A percentile compares a stretch with the other conserved stretches of the same genome.
Conservation (phyloP, 1,284 basidiomycete genomes). For the Quambalaria eucalypti region DNA sequence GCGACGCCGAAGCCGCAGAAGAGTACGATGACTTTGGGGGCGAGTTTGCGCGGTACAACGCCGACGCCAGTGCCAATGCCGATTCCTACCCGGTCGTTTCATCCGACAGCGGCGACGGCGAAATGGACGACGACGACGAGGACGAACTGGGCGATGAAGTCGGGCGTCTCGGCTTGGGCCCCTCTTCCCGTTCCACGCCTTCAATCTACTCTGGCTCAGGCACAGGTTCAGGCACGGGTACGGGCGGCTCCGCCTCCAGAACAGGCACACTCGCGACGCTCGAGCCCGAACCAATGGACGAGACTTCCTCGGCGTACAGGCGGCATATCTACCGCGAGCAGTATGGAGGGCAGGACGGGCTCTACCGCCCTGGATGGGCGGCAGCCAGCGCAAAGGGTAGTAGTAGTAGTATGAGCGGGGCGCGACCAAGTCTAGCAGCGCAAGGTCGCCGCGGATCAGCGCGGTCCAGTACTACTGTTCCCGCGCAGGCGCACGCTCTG, state of each 20-base stretch:
- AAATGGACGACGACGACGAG: not conserved
- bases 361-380: slow-evolving; percentile 8
- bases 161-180: no score
- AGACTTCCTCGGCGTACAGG: not conserved
- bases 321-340: slow-evolving; percentile 10
- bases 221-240: not conserved
- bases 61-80: no score
- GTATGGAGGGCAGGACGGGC: not conserved
- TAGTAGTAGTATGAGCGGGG: not conserved
- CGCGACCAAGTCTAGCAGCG: no score
- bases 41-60: no score
- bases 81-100: not conserved
- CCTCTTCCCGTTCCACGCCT: no score
- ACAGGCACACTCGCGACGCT: slow-evolving; percentile 8
- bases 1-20: not conserved
- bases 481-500: not conserved
- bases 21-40: no score
- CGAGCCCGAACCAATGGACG: slow-evolving; percentile 13
- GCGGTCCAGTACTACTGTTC: not conserved
- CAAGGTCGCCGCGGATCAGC: not conserved
- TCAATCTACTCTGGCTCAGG: no score
- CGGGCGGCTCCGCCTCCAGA: slow-evolving; percentile 2
- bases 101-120: not conserved
- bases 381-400: not conserved
- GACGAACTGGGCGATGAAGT: not conserved